Conservation (phyloP, 225 moss, liverwort and hornwort genomes). For the Polytrichum commune region DNA sequence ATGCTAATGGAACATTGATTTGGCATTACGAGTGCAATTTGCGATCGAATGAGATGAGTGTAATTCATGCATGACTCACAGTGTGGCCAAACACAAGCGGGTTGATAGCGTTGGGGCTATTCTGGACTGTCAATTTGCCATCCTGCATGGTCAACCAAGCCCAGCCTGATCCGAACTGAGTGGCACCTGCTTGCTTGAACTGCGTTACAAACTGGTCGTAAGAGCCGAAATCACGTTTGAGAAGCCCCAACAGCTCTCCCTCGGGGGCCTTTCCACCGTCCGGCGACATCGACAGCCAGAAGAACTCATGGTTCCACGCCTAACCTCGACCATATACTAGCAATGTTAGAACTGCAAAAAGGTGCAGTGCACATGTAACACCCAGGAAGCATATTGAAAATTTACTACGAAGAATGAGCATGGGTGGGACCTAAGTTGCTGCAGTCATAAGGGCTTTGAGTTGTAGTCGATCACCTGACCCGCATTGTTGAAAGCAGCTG, state of each 20-base stretch:
- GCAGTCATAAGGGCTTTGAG: background rate
- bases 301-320: constrained; percentile 84
- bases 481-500: constrained; percentile 63
- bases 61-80: constrained; percentile 30
- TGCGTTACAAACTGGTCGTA: constrained; percentile 58
- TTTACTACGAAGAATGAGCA: background rate
- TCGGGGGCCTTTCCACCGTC: constrained; percentile 52
- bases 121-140: constrained; percentile 62
- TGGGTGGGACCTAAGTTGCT: background rate
- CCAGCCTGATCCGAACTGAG: constrained; percentile 87
- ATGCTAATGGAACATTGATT: background rate
- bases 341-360: background rate
- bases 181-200: constrained; percentile 68
- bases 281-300: constrained; percentile 71
- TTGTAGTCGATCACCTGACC: constrained; percentile 40
- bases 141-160: constrained; percentile 68
- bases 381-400: too few species aligned
- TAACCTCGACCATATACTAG: constrained; percentile 9
- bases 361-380: background rate
- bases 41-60: background rate
- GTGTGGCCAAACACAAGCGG: constrained; percentile 77
- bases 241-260: constrained; percentile 46
- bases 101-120: constrained; percentile 71
- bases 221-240: constrained; percentile 69
- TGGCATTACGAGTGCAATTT: background rate